Evolutionary conservation across 768 basidiomycete genomes (phyloP).

Genomic region (Leccinum obscurum): DNA sequence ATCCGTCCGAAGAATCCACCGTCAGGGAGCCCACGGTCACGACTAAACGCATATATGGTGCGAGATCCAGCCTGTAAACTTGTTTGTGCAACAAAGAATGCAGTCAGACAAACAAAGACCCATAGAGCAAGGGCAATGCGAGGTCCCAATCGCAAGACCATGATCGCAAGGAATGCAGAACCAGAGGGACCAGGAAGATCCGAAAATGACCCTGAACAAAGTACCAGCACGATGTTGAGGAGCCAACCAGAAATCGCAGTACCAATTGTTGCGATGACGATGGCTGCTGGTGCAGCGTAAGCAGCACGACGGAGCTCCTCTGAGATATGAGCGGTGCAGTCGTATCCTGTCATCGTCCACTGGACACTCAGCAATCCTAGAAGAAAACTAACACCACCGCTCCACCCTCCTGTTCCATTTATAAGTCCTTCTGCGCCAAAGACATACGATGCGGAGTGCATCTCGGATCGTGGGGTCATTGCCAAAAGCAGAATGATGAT

Average conservation of each 20-base stretch:
- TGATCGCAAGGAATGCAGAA: slow-evolving; percentile 58
- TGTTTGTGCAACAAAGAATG: slow-evolving; percentile 55
- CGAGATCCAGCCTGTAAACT: slow-evolving; percentile 56
- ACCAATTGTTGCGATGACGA: slow-evolving; percentile 46
- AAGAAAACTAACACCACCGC: slow-evolving; percentile 43
- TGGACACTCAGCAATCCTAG: slow-evolving; percentile 49
- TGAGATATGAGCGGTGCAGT: slow-evolving; percentile 26
- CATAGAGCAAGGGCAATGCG: slow-evolving; percentile 52
- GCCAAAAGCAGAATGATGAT: slow-evolving; percentile 46
- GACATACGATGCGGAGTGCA: slow-evolving; percentile 58
- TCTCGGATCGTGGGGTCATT: slow-evolving; percentile 46
- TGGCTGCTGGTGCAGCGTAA: slow-evolving; percentile 45
- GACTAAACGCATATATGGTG: slow-evolving; percentile 59
- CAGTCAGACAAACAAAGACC: slow-evolving; percentile 61
- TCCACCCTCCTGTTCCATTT: slow-evolving; percentile 45
- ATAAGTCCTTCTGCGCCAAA: slow-evolving; percentile 46
- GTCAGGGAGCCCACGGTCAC: slow-evolving; percentile 56
- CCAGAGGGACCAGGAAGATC: slow-evolving; percentile 54
- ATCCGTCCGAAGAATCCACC: slow-evolving; percentile 56
- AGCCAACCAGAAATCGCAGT: slow-evolving; percentile 58
- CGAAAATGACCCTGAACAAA: slow-evolving; percentile 53
- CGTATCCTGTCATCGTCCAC: slow-evolving; percentile 44
- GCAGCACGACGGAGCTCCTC: slow-evolving; percentile 57
- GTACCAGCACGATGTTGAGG: slow-evolving; percentile 61
- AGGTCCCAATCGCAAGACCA: slow-evolving; percentile 53